phyloP scores from a whole-genome alignment of 1,284 basidiomycete genomes.

The Somion occarium region DNA sequence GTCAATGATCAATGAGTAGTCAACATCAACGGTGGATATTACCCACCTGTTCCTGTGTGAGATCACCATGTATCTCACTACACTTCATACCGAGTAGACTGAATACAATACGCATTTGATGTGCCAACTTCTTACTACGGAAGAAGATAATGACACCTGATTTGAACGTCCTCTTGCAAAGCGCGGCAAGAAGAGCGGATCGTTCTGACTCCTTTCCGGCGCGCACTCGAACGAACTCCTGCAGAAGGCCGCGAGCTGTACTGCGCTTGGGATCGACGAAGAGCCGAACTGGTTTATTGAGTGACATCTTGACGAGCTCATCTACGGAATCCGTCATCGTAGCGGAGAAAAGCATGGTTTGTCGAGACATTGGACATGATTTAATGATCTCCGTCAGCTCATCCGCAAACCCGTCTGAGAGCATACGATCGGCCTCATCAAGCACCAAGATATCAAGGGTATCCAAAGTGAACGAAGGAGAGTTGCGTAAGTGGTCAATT shows the following conservation, averaged over 20 bases:
- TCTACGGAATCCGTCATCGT: slow-evolving; percentile 98
- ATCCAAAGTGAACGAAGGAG: slow-evolving; percentile 89
- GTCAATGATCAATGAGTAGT: slow-evolving; percentile 8
- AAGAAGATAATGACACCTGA: slow-evolving; percentile 89
- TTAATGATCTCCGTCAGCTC: slow-evolving; percentile 93
- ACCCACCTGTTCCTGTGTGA: slow-evolving; percentile 89
- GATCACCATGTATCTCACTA: slow-evolving; percentile 91
- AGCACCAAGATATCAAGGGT: slow-evolving; percentile 92
- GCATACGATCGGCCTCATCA: slow-evolving; percentile 97
- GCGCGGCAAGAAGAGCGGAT: slow-evolving; percentile 75
- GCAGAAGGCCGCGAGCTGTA: slow-evolving; percentile 85
- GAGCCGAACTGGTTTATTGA: slow-evolving; percentile 88
- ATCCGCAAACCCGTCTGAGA: slow-evolving; percentile 96
- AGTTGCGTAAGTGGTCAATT: slow-evolving; percentile 96
- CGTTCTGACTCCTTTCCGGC: slow-evolving; percentile 77
- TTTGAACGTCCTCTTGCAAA: slow-evolving; percentile 88
- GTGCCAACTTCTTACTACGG: slow-evolving; percentile 93
- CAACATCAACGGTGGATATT: slow-evolving; percentile 7
- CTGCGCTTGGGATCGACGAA: slow-evolving; percentile 94
- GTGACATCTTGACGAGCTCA: slow-evolving; percentile 86
- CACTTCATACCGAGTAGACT: slow-evolving; percentile 84
- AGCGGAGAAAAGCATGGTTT: slow-evolving; percentile 98
- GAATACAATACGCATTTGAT: slow-evolving; percentile 95
- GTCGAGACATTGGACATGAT: slow-evolving; percentile 82
- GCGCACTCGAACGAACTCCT: slow-evolving; percentile 92